Percentiles rank a stretch among this genome's conserved stretches.
Evolutionary conservation across 768 basidiomycete species (phyloP).

Genomic region (button mushroom (Agaricus bisporus)): DNA sequence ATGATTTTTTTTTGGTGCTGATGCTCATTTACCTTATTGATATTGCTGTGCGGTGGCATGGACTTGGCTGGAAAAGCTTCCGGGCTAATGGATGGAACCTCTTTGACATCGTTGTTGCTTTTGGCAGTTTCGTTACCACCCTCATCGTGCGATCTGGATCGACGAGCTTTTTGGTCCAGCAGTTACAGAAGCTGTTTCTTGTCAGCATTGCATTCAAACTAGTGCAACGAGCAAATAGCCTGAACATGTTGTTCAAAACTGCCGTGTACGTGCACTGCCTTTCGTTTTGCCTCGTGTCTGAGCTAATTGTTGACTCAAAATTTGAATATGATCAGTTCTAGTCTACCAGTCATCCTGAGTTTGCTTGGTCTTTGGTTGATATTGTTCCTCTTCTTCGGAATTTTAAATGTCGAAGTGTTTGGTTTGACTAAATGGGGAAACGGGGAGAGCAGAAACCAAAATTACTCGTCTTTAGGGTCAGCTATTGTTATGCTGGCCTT

Average conservation of each 20-base stretch:
- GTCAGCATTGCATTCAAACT: slow-evolving; percentile 93
- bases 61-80: slow-evolving; percentile 82
- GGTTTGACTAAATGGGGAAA: slow-evolving; percentile 82
- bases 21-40: slow-evolving; percentile 73
- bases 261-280: slow-evolving; percentile 66
- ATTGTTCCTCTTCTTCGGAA: slow-evolving; percentile 86
- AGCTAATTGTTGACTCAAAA: slow-evolving; percentile 4
- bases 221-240: slow-evolving; percentile 77
- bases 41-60: slow-evolving; percentile 69
- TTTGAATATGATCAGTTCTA: slow-evolving; percentile 46
- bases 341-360: slow-evolving; percentile 79
- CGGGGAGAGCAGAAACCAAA: slow-evolving; percentile 60
- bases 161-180: slow-evolving; percentile 46
- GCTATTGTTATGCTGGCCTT: slow-evolving; percentile 87
- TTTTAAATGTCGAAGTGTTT: slow-evolving; percentile 87
- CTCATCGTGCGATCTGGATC: slow-evolving; percentile 56
- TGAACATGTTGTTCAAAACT: slow-evolving; percentile 97
- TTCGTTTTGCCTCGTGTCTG: not conserved
- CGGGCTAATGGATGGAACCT: slow-evolving; percentile 91
- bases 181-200: slow-evolving; percentile 86
- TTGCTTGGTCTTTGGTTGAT: slow-evolving; percentile 85
- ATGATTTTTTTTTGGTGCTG: slow-evolving; percentile 69
- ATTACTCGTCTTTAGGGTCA: slow-evolving; percentile 75
- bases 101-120: slow-evolving; percentile 78
- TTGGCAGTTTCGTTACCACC: slow-evolving; percentile 80